Base-by-base conservation (phyloP, 1,139 yeast species). In the Pichia sp. region DNA sequence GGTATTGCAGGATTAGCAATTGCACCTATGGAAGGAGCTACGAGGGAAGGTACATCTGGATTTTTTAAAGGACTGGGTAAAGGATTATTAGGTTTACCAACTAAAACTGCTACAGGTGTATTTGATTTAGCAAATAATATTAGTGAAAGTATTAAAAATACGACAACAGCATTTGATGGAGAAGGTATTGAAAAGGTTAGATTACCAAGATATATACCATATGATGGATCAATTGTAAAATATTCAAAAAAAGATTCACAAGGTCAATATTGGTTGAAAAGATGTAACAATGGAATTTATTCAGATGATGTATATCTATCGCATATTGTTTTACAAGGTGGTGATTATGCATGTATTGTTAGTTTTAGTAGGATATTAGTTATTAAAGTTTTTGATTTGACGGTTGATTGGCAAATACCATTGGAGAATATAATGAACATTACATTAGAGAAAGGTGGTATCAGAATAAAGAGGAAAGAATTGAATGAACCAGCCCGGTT, bases 51-150 rank as follows among this genome's bases (percentile, higher is more conserved):
- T 10, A 81, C 97, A 0, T 71, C 80, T 2, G 98, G 98, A 0
- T 92, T 94, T 61, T 80, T 94, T 66, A 87, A 80, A 60, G 98
- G 99, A 0, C 63, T 94, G 9, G 98, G 98, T 7, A 86, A 83
- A 57, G 98, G 98, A n/a, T 62, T 94, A 24, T 78, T 94, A 45
- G 98, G 98, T 0, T 68, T 94, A 34, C 98, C 98, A 0, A 89
- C 98, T 0, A 94, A 94, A 65, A 87, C 98, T 0, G 96, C 97
- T 0, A 89, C 92, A 58, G 99, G 99, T 7, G 64, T 92, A 30
- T 83, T 94, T 57, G 99, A 94, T 61, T 71, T 94, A 53, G 96
- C 98, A 0, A 84, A 87, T 40, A 90, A 87, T 64, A 82, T 92
- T 28, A 82, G 96, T 66, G 97, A 90, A 62, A 97, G 97, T 24